Evolutionary conservation across 2,329 filamentous ascomycete species (phyloP).

Genomic region (Lasiodiplodia gonubiensis): DNA sequence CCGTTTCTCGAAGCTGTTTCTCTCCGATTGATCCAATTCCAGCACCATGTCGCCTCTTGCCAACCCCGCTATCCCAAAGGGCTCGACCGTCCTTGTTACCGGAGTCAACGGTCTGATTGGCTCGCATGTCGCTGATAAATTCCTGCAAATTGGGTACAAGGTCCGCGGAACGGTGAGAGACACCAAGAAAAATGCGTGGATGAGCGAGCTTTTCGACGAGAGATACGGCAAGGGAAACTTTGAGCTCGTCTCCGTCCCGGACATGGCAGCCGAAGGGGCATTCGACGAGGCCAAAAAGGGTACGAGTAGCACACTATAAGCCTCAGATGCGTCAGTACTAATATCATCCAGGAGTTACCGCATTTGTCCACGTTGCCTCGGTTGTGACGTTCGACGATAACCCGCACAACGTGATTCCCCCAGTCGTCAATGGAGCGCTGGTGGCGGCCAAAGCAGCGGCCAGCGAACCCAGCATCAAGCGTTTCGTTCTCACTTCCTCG

Average conservation of each 20-base stretch:
- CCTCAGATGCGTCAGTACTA: neutral
- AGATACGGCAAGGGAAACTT: constrained; percentile 37
- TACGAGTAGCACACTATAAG: constrained; percentile 1
- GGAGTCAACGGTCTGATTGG: constrained; percentile 46
- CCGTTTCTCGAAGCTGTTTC: neutral
- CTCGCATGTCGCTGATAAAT: constrained; percentile 40
- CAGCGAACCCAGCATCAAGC: constrained; percentile 49
- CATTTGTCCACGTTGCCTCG: constrained; percentile 55
- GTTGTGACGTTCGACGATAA: constrained; percentile 47
- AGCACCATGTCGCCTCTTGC: constrained; percentile 18
- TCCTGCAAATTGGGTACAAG: constrained; percentile 41
- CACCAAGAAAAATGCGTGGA: constrained; percentile 38
- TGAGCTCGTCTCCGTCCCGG: constrained; percentile 40
- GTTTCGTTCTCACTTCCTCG: constrained; percentile 54
- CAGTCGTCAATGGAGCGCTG: constrained; percentile 44
- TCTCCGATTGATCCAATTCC: neutral
- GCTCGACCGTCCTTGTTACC: constrained; percentile 42
- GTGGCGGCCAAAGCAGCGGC: constrained; percentile 51
- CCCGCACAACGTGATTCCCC: constrained; percentile 50
- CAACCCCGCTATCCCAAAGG: constrained; percentile 32
- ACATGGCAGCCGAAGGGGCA: constrained; percentile 37
- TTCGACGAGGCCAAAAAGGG: constrained; percentile 40
- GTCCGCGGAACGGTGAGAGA: constrained; percentile 45
- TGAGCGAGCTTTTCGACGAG: constrained; percentile 38
- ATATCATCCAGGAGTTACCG: constrained; percentile 43